Evolutionary conservation across 108 stramenopile species (phyloP).

Genomic region (Fragilaria radians): DNA sequence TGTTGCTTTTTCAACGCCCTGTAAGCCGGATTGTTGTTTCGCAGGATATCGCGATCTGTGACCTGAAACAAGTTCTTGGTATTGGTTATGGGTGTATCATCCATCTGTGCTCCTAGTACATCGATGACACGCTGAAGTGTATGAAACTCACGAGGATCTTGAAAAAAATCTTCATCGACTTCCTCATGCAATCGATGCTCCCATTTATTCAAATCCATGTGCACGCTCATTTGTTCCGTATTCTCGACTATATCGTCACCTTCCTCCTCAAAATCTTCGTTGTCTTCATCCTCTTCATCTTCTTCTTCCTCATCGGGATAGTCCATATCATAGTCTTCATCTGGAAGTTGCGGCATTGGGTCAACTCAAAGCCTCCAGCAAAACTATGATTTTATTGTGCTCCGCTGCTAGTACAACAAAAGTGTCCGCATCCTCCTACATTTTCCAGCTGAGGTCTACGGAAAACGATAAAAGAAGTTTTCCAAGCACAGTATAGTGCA

Average conservation of each 20-base stretch:
- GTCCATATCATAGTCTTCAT: not conserved
- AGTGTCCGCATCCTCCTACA: too few species aligned
- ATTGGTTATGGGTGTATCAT: not conserved
- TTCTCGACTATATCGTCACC: not conserved
- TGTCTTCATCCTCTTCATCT: not conserved
- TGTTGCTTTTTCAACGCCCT: constrained; percentile 43
- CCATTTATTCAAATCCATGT: constrained; percentile 21
- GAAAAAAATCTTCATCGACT: constrained; percentile 77
- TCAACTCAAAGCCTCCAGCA: too few species aligned
- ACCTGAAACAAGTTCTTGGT: constrained; percentile 27
- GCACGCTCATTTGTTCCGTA: not conserved
- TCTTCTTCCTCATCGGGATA: not conserved
- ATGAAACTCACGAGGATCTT: constrained; percentile 60
- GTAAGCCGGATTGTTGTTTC: constrained; percentile 50
- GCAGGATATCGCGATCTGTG: constrained; percentile 4
- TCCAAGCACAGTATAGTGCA: too few species aligned
- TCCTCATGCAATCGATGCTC: constrained; percentile 44
- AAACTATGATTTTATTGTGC: too few species aligned
- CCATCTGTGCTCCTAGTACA: constrained; percentile 61
- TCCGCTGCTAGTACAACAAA: too few species aligned
- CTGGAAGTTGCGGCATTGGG: not conserved
- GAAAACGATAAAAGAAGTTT: too few species aligned
- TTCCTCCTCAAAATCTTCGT: not conserved
- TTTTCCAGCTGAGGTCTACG: too few species aligned
- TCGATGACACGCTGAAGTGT: constrained; percentile 78